Evolutionary conservation across 306 rosid genomes (phyloP), one percentile per base, ranked within the genome.

Genomic region (Canavalia gladiata): DNA sequence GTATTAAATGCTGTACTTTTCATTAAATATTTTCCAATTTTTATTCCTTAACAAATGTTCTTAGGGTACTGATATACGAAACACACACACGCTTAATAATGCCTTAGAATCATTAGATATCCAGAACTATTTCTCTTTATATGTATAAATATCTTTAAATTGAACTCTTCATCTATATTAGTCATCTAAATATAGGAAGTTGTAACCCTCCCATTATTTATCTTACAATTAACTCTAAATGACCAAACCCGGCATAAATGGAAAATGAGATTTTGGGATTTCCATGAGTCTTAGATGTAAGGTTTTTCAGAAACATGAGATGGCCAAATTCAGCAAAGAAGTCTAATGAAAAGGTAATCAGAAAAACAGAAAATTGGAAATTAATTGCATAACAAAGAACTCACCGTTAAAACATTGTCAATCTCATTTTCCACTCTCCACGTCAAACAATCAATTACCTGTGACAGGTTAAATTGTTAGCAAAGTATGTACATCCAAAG

Each of bases 381-480:
- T 47, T 13, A 75, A 55, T 6, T 58, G 73, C 41, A 29, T 7
- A 81, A 58, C 13, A 76, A 83, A 54, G 54, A 84, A 88, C 99
- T 93, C 86, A 96, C 98, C 30, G 80, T 59, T 88, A 96, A 86
- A 73, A 93, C 90, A 49, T 84, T 80, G 89, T 96, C 98, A 41
- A 93, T 93, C 85, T 92, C 94, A 74, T 90, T 96, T 72, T 90
- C 91, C 70, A 86, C 79, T 86, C 98, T 90, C 99, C 99, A 96
- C 57, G 92, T 86, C 75, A 96, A 79, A 70, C 97, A 93, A 80
- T 96, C 99, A 73, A 87, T 70, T 88, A 96, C 81, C 99, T 96
- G 95, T 59, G 85, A 64, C 60, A 83, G 37, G 65, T 80, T 45
- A 72, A 67, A 68, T 12, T 54, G 68, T 84, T 78, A 92, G 87